Evolutionary conservation across 129 eudicot species (phyloP).

Genomic region (Helianthus tuberosus): DNA sequence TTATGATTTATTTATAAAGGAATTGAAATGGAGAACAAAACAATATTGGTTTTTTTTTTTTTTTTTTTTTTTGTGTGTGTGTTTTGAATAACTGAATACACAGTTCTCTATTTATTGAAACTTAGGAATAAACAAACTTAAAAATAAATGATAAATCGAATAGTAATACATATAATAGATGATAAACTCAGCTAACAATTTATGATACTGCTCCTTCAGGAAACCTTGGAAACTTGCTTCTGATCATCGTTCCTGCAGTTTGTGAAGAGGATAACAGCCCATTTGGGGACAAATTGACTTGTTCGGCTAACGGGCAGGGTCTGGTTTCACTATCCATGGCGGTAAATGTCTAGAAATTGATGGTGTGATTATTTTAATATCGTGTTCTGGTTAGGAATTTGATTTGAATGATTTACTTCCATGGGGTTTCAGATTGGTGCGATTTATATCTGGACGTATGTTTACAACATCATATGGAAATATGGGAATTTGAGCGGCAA

Average conservation of each 20-base stretch:
- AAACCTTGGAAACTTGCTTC: slow-evolving; percentile 61
- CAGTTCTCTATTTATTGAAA: too few relatives aligned
- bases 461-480: slow-evolving; percentile 57
- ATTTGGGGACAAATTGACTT: slow-evolving; percentile 56
- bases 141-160: too few relatives aligned
- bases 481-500: slow-evolving; percentile 38
- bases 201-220: slow-evolving; percentile 28
- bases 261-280: slow-evolving; percentile 65
- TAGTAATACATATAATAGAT: too few relatives aligned
- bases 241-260: slow-evolving; percentile 67
- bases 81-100: too few relatives aligned
- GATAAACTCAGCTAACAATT: too few relatives aligned
- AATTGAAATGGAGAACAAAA: too few relatives aligned
- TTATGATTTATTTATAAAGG: background rate
- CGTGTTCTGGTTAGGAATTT: background rate
- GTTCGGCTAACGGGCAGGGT: slow-evolving; percentile 48
- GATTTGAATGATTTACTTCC: background rate
- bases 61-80: too few relatives aligned
- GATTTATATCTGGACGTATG: slow-evolving; percentile 55
- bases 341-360: slow-evolving; percentile 31
- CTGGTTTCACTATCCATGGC: slow-evolving; percentile 72
- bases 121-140: too few relatives aligned
- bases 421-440: slow-evolving; percentile 49
- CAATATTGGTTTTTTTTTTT: too few relatives aligned
- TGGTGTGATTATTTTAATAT: background rate